Evolutionary conservation across 169 alveolate species (phyloP).

Genomic region (Plasmodium adleri): DNA sequence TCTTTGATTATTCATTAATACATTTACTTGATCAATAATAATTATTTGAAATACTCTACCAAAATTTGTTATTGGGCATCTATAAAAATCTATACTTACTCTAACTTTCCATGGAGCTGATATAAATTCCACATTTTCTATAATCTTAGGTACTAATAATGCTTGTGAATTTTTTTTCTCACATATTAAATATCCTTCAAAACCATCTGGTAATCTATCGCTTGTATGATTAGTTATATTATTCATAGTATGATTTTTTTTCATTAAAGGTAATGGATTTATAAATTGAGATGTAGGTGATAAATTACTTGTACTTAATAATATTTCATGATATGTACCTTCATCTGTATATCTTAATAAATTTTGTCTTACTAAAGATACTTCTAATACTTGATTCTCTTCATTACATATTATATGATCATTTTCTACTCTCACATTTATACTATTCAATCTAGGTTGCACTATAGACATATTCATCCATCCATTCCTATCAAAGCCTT

Average conservation of each 20-base stretch:
- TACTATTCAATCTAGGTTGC: background rate
- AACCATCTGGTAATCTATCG: constrained; percentile 10
- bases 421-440: constrained; percentile 13
- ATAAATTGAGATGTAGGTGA: background rate
- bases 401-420: constrained; percentile 15
- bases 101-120: constrained; percentile 62
- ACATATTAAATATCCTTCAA: constrained; percentile 61
- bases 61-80: constrained; percentile 30
- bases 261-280: constrained; percentile 16
- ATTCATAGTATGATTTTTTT: background rate
- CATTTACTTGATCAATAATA: constrained; percentile 29
- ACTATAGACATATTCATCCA: constrained; percentile 28
- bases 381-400: constrained; percentile 23
- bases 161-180: constrained; percentile 22
- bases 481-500: constrained; percentile 48
- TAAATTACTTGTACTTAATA: background rate
- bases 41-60: constrained; percentile 51
- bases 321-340: constrained; percentile 26
- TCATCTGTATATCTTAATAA: constrained; percentile 10
- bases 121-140: constrained; percentile 26
- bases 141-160: constrained; percentile 29
- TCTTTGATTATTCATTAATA: constrained; percentile 22
- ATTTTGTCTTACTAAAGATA: constrained; percentile 8
- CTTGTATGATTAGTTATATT: background rate
- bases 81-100: constrained; percentile 27